Conservation (phyloP, 768 basidiomycete species). For the Russula virescens region DNA sequence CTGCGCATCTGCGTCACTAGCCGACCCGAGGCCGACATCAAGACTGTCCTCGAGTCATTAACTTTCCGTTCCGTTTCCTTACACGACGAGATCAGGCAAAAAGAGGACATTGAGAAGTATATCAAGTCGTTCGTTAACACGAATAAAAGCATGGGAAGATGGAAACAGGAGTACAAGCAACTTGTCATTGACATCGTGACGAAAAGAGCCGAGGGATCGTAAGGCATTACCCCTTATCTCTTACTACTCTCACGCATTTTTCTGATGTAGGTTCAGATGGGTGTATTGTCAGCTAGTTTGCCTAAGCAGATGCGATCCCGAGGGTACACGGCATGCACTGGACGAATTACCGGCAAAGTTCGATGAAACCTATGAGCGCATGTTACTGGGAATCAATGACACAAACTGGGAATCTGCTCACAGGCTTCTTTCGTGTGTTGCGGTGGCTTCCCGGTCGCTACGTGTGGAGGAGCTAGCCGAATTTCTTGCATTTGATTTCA, state of each 20-base stretch:
- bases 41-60: not conserved
- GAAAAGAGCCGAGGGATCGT: not conserved
- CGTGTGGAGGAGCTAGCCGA: not conserved
- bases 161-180: not conserved
- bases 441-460: not conserved
- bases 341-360: not conserved
- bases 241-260: not conserved
- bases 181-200: not conserved
- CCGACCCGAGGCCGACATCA: not conserved
- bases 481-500: not conserved
- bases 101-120: not conserved
- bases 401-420: not conserved
- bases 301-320: not conserved
- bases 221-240: not conserved
- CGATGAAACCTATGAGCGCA: not conserved
- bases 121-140: not conserved
- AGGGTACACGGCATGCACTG: not conserved
- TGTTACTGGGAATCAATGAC: not conserved
- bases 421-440: not conserved
- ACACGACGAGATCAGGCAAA: not conserved
- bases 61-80: not conserved
- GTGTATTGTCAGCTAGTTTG: not conserved
- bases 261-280: not conserved
- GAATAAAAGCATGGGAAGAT: not conserved
- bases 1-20: not conserved